These are phyloP conservation scores for Clonostachys solani DNA, from an alignment of 2,329 filamentous ascomycete genomes.

Conservation along the genomic window DNA sequence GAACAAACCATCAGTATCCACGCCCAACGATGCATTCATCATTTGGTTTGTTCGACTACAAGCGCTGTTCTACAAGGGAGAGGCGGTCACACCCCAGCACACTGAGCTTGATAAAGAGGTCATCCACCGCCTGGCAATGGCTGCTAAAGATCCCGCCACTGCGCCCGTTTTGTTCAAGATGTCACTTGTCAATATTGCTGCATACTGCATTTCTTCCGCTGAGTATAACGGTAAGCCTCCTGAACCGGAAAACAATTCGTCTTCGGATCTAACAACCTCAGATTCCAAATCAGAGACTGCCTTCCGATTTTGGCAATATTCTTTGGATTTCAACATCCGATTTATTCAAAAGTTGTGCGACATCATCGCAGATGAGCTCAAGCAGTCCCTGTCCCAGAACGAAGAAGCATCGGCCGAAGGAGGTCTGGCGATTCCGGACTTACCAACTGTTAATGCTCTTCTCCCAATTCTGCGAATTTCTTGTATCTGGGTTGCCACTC, in stretches of 20 bases:
- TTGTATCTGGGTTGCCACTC: conserved; percentile 46
- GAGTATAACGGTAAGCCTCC: conserved; percentile 19
- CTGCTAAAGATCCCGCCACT: conserved; percentile 64
- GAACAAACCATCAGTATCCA: conserved; percentile 21
- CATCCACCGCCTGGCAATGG: conserved; percentile 68
- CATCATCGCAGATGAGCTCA: conserved; percentile 65
- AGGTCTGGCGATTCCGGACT: conserved; percentile 7
- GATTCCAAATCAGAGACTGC: conserved; percentile 40
- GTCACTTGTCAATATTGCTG: conserved; percentile 79
- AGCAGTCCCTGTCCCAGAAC: conserved; percentile 11
- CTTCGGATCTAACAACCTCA: conserved; percentile 13
- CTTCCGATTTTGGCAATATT: conserved; percentile 55
- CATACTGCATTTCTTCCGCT: conserved; percentile 63
- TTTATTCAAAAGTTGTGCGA: conserved; percentile 71
- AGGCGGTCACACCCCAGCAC: conserved; percentile 63
- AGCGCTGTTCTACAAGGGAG: conserved; percentile 76
- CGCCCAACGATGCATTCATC: conserved; percentile 60
- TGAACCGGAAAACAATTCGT: neutral
- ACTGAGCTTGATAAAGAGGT: conserved; percentile 84
- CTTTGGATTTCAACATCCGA: conserved; percentile 73
- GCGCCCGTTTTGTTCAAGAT: conserved; percentile 71
- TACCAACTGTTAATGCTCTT: conserved; percentile 27
- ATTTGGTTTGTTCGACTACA: conserved; percentile 86
- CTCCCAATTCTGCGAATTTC: conserved; percentile 49
- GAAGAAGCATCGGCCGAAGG: conserved; percentile 2